Base-by-base conservation (phyloP, 495 filamentous ascomycete genomes). In the Cairneyella variabilis region DNA sequence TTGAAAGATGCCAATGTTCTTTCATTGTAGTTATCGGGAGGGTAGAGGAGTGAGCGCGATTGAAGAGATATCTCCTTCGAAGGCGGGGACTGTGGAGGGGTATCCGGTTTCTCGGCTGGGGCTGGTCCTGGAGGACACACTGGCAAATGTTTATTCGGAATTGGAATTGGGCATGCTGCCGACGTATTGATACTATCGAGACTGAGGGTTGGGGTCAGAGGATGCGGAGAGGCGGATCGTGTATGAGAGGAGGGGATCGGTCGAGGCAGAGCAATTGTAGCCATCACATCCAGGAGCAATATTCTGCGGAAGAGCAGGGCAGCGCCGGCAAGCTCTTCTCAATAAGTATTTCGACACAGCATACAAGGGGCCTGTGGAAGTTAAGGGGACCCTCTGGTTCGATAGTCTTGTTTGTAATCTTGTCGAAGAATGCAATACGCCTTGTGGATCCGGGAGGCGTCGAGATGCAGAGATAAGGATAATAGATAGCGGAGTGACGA, bases 71-170 rank as follows among this genome's bases (percentile, higher is more conserved):
- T 68, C 53, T 76, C 74, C 46, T 71, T 77, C 26, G 76, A 75
- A 9, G 67, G 76, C 12, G 82, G 76, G 30, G 88, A 89, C 17
- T 83, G 77, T 6, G 86, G 85, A 34, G 87, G 86, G 21, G 76
- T 88, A 61, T 76, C 82, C 52, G 76, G 77, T 30, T 78, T 76
- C 51, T 79, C 70, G 40, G 73, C 65, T 8, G 85, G 85, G 9
- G 77, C 73, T 8, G 89, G 84, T 0, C 89, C 88, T 8, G 91
- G 80, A n/a, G 90, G 85, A 62, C 89, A 92, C 45, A 84, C 74
- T 7, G 90, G 89, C 12, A 97, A 71, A 69, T 95, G 90, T 65
- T 95, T 96, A 70, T 96, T 96, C 8, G 93, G 91, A 20, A 97
- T 77, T 11, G 88, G 79, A 10, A 66, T 63, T 10, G 75, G 73